These are phyloP conservation scores for Paracamarosporium sp. DNA, from an alignment of 2,329 filamentous ascomycete genomes.

Conservation along the genomic window DNA sequence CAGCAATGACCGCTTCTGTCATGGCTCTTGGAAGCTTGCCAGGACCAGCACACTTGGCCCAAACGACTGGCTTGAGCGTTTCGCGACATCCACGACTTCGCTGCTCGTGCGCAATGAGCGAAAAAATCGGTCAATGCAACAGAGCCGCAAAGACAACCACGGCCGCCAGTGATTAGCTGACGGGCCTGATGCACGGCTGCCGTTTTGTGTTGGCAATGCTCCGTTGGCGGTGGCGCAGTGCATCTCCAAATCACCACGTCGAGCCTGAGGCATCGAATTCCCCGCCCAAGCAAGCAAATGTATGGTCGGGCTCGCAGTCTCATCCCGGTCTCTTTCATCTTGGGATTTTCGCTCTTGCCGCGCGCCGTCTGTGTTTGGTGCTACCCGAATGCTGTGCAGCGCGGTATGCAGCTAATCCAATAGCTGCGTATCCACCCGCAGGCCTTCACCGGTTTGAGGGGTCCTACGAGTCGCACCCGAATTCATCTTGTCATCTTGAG, in stretches of 20 bases:
- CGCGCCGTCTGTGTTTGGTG: slow-evolving; percentile 34
- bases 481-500: background rate
- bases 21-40: slow-evolving; percentile 18
- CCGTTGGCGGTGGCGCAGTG: slow-evolving; percentile 43
- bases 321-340: background rate
- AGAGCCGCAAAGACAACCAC: slow-evolving; percentile 38
- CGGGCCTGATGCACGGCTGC: slow-evolving; percentile 14
- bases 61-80: slow-evolving; percentile 43
- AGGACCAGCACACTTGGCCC: slow-evolving; percentile 20
- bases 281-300: background rate
- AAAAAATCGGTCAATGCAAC: slow-evolving; percentile 38
- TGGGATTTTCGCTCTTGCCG: slow-evolving; percentile 11
- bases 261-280: slow-evolving; percentile 35
- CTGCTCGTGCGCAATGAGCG: slow-evolving; percentile 22
- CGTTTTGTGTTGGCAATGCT: slow-evolving; percentile 24
- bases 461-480: slow-evolving; percentile 30
- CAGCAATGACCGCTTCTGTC: slow-evolving; percentile 9
- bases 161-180: slow-evolving; percentile 11
- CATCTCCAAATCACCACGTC: slow-evolving; percentile 16
- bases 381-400: slow-evolving; percentile 36
- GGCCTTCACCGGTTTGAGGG: slow-evolving; percentile 44
- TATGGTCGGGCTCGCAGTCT: background rate
- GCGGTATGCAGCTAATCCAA: slow-evolving; percentile 40
- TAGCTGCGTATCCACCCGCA: slow-evolving; percentile 34
- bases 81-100: slow-evolving; percentile 12